A percentile compares a stretch with the other conserved stretches of the same genome.
These are phyloP conservation scores for Neurospora tetraspora DNA, from an alignment of 495 filamentous ascomycete genomes.

Conservation along the genomic window DNA sequence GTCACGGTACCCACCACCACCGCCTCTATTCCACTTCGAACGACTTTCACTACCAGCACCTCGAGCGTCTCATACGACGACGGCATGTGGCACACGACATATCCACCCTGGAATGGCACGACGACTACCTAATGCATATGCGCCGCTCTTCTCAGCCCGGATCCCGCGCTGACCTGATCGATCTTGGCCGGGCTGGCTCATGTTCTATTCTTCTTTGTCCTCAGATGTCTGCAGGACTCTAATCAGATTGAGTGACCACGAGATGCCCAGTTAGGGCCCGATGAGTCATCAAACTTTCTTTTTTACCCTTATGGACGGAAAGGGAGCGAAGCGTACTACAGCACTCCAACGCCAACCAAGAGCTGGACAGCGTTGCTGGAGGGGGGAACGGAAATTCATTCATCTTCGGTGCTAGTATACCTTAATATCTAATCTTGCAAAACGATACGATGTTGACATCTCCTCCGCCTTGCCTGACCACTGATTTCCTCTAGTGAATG, in stretches of 20 bases:
- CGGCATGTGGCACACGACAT: slow-evolving; percentile 31
- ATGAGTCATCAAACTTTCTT: neutral
- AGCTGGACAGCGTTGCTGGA: slow-evolving; percentile 16
- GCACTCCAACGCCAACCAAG: slow-evolving; percentile 16
- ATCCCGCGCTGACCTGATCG: neutral
- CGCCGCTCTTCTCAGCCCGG: slow-evolving; percentile 7
- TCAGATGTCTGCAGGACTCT: neutral
- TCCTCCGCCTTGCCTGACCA: neutral
- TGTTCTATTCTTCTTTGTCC: neutral
- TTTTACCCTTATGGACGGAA: neutral
- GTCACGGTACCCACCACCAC: neutral
- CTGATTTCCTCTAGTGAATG: neutral
- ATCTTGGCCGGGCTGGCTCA: neutral
- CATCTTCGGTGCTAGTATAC: neutral
- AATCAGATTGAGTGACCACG: neutral
- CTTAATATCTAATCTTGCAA: neutral
- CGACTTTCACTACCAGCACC: slow-evolving; percentile 1
- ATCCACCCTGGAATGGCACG: slow-evolving; percentile 31
- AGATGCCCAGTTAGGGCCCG: neutral
- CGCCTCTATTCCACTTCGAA: neutral
- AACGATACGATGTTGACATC: neutral
- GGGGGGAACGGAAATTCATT: neutral
- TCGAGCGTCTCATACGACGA: slow-evolving; percentile 18
- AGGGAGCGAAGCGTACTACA: neutral
- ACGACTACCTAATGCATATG: slow-evolving; percentile 1